Base-by-base conservation (phyloP, 306 rosid genomes). In the Cercis canadensis region DNA sequence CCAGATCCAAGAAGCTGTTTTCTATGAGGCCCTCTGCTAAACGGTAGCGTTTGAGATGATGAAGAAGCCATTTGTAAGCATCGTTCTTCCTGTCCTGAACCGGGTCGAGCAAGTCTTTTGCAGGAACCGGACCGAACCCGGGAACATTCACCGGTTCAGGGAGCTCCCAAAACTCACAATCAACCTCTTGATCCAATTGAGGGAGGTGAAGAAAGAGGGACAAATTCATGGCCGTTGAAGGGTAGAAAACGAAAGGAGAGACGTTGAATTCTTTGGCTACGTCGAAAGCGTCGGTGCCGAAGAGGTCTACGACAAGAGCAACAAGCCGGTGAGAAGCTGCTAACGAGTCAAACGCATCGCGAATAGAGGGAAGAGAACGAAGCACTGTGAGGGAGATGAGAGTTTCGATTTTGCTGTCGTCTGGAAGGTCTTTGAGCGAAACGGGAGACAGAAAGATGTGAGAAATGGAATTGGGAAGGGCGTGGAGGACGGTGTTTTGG, bases 1-100 rank as follows among this genome's bases (percentile, higher is more conserved):
- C 97, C 40, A 91, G 72, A 18, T 88, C 96, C 19, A 12, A 1
- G 71, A 91, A 91, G 67, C 88, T 81, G 24, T 91, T 91, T 6
- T 56, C 78, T 52, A 91, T 53, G 21, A 88, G 44, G 0, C 96
- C 96, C 7, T 78, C 81, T 0, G 92, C 92, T 10, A 75, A 10
- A 2, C 2, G 37, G 47, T 75, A 85, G 31, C 89, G 75, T 33
- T 75, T 85, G 4, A 53, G 2, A 11, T 88, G 87, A 60, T 85
- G 63, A 14, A 91, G 83, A 8, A 67, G 1, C 70, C 81, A 82
- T 36, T 52, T 83, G 51, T 88, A 91, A n/a, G 87, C 88, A 0
- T 91, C 96, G 50, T 83, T 24, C 0, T 67, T 80, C 44, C 96
- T 54, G 33, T 91, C 92, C 47, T 87, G 97, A 69, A 72, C 47